phyloP scores from a whole-genome alignment of 352 stramenopile genomes.

The Phytopythium montanum region DNA sequence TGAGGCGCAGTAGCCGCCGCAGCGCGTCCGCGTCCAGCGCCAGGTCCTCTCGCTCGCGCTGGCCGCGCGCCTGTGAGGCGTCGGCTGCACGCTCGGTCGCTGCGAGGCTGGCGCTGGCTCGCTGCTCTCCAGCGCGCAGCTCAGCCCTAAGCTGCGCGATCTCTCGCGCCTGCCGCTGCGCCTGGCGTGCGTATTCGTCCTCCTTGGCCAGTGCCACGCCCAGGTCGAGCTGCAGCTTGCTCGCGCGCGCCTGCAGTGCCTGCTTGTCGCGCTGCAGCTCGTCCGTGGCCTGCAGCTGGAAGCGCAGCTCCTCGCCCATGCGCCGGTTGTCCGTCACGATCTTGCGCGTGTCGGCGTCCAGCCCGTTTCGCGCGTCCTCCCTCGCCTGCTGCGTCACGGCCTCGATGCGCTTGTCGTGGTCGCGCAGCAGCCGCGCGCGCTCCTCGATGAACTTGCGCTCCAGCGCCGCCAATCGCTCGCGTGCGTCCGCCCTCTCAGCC shows the following conservation, averaged over 20 bases:
- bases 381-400: constrained; percentile 86
- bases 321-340: constrained; percentile 91
- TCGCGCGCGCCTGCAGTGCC: constrained; percentile 54
- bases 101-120: constrained; percentile 59
- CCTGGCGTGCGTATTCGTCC: constrained; percentile 78
- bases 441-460: constrained; percentile 89
- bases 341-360: constrained; percentile 89
- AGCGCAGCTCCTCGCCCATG: constrained; percentile 92
- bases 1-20: constrained; percentile 82
- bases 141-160: constrained; percentile 66
- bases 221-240: constrained; percentile 66
- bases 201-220: constrained; percentile 85
- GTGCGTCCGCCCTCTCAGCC: constrained; percentile 39
- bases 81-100: constrained; percentile 71
- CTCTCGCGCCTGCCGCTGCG: constrained; percentile 71
- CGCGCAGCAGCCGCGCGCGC: constrained; percentile 78
- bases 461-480: constrained; percentile 55
- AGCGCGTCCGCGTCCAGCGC: constrained; percentile 84
- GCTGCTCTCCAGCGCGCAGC: constrained; percentile 74
- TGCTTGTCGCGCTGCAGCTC: constrained; percentile 86
- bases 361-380: constrained; percentile 85
- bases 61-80: constrained; percentile 33
- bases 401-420: constrained; percentile 83
- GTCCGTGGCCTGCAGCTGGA: constrained; percentile 88
- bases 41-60: constrained; percentile 79